A percentile compares a stretch with the other conserved stretches of the same genome.
phyloP scores from a whole-genome alignment of 345 rosid genomes.

The Acer yangbiense region DNA sequence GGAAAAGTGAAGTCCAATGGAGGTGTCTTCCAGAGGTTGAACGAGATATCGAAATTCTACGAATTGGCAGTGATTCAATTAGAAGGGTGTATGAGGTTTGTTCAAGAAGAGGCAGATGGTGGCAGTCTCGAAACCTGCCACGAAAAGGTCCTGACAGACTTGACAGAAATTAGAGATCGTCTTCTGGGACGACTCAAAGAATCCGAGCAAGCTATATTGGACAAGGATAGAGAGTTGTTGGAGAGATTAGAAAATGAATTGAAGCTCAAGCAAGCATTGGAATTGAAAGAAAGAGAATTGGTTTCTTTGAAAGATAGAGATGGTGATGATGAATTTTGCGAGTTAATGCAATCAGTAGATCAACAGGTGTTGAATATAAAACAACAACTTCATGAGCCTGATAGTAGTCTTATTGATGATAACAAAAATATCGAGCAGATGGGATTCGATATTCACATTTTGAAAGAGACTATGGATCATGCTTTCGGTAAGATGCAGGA shows the following conservation, averaged over 20 bases:
- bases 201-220: conserved; percentile 60
- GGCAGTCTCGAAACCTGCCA: conserved; percentile 52
- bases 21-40: conserved; percentile 65
- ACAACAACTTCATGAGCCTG: conserved; percentile 59
- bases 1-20: conserved; percentile 64
- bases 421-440: conserved; percentile 47
- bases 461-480: conserved; percentile 75
- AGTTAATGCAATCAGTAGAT: conserved; percentile 69
- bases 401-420: conserved; percentile 17
- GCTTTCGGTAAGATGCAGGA: conserved; percentile 83
- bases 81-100: conserved; percentile 72
- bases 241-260: conserved; percentile 54
- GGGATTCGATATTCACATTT: conserved; percentile 59
- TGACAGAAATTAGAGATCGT: conserved; percentile 67
- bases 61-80: conserved; percentile 79
- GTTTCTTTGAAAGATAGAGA: conserved; percentile 53
- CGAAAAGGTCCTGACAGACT: conserved; percentile 58
- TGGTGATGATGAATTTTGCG: conserved; percentile 53
- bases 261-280: conserved; percentile 59
- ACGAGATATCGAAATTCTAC: conserved; percentile 76
- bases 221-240: conserved; percentile 63
- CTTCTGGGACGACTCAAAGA: conserved; percentile 68
- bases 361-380: conserved; percentile 69
- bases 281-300: conserved; percentile 54
- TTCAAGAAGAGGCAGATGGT: conserved; percentile 64